Conservation (phyloP, 2,329 filamentous ascomycete genomes). For the Venturia pyrina region DNA sequence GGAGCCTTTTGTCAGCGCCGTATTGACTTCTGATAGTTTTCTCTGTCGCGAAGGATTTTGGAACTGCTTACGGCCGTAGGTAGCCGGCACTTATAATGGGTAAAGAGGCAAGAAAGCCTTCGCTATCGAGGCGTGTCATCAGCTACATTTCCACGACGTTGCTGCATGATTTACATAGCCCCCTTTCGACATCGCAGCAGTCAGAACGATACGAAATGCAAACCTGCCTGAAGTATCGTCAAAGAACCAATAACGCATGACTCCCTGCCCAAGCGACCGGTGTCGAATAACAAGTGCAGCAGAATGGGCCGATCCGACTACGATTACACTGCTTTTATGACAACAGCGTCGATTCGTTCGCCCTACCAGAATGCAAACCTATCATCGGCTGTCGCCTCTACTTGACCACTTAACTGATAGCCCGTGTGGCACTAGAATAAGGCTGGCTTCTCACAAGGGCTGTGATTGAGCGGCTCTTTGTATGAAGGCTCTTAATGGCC, state of each 20-base stretch:
- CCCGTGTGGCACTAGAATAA: neutral
- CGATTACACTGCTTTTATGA: neutral
- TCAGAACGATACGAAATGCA: neutral
- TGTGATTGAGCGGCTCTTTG: slow-evolving; percentile 6
- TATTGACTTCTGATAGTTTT: neutral
- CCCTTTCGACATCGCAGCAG: neutral
- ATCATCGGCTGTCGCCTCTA: neutral
- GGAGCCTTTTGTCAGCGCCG: neutral
- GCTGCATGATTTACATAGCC: neutral
- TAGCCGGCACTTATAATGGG: neutral
- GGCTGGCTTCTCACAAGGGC: neutral
- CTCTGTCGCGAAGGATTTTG: neutral
- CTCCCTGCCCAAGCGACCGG: neutral
- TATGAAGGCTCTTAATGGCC: neutral
- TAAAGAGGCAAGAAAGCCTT: neutral
- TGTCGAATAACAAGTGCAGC: neutral
- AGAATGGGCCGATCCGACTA: neutral
- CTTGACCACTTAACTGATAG: neutral
- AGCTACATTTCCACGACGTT: neutral
- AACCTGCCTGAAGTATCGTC: neutral
- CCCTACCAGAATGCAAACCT: neutral
- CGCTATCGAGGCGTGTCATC: neutral
- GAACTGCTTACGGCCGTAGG: neutral
- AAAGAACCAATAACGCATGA: neutral
- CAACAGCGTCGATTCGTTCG: neutral